These are phyloP conservation scores for Coemansia sp. DNA, from an alignment of 192 early-diverging fungal genomes.

Conservation along the genomic window DNA sequence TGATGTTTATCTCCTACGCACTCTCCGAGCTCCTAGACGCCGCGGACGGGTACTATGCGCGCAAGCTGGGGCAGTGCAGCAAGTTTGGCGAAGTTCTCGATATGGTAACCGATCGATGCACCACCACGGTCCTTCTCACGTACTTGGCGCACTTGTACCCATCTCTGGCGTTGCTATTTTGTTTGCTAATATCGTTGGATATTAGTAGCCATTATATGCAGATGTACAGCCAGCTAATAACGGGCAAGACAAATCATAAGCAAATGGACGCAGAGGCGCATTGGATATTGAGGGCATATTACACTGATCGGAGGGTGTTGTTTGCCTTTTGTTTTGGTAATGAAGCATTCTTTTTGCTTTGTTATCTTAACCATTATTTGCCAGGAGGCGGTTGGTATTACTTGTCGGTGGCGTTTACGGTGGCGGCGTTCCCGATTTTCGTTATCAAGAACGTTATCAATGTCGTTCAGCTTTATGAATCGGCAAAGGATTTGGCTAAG, in stretches of 20 bases:
- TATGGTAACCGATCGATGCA: conserved; percentile 98
- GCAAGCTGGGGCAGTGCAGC: conserved; percentile 91
- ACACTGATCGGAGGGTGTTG: conserved; percentile 85
- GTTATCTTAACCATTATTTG: conserved; percentile 71
- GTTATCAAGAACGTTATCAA: conserved; percentile 91
- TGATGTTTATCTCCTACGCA: conserved; percentile 78
- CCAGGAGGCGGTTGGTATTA: conserved; percentile 8
- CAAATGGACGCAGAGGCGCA: conserved; percentile 73
- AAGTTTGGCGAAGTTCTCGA: conserved; percentile 97
- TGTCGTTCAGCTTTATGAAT: conserved; percentile 89
- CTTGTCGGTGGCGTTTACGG: conserved; percentile 18
- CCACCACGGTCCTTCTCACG: conserved; percentile 89
- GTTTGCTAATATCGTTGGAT: conserved; percentile 90
- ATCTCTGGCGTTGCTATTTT: conserved; percentile 75
- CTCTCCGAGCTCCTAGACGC: conserved; percentile 93
- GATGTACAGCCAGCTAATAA: conserved; percentile 90
- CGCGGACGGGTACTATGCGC: conserved; percentile 92
- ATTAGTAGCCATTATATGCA: conserved; percentile 98
- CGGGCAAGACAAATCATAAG: conserved; percentile 90
- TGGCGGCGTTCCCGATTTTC: conserved; percentile 70
- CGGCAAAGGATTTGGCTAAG: conserved; percentile 73
- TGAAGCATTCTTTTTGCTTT: conserved; percentile 87
- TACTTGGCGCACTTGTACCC: conserved; percentile 76
- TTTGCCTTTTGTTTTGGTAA: conserved; percentile 92
- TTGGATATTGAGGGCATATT: conserved; percentile 85